These are phyloP conservation scores for Trichoderma sp. DNA, from an alignment of 2,329 filamentous ascomycete genomes.

Conservation along the genomic window DNA sequence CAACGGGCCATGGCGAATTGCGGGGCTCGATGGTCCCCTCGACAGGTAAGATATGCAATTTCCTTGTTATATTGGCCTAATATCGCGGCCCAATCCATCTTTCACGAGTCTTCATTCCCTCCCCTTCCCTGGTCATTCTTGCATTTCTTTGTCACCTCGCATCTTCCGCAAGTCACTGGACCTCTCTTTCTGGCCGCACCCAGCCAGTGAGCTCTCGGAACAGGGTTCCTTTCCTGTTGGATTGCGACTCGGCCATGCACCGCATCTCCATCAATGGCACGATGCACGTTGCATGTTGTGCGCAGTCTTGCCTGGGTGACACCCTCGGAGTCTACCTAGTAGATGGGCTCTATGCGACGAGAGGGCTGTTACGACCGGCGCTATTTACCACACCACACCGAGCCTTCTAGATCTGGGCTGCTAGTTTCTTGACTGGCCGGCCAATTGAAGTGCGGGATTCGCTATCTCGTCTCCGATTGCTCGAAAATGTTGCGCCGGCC, in stretches of 20 bases:
- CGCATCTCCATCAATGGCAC: neutral
- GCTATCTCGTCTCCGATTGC: slow-evolving; percentile 53
- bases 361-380: slow-evolving; percentile 6
- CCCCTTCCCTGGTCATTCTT: slow-evolving; percentile 38
- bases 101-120: slow-evolving; percentile 27
- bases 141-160: slow-evolving; percentile 41
- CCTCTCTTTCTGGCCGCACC: slow-evolving; percentile 44
- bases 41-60: slow-evolving; percentile 74
- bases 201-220: slow-evolving; percentile 29
- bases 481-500: slow-evolving; percentile 47
- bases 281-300: slow-evolving; percentile 1
- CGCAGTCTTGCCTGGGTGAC: slow-evolving; percentile 8
- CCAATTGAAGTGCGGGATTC: slow-evolving; percentile 49
- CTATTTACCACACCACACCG: slow-evolving; percentile 28
- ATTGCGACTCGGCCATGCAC: slow-evolving; percentile 10
- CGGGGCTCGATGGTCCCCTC: slow-evolving; percentile 73
- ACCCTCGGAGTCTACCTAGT: slow-evolving; percentile 28
- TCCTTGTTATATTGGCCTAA: slow-evolving; percentile 10
- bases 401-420: slow-evolving; percentile 31
- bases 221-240: neutral
- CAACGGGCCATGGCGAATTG: slow-evolving; percentile 74
- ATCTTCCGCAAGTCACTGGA: slow-evolving; percentile 54
- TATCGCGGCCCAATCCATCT: slow-evolving; percentile 29
- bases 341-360: slow-evolving; percentile 10
- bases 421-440: slow-evolving; percentile 31